phyloP scores from a whole-genome alignment of 164 flowering plant species.

The Liquidambar formosana region DNA sequence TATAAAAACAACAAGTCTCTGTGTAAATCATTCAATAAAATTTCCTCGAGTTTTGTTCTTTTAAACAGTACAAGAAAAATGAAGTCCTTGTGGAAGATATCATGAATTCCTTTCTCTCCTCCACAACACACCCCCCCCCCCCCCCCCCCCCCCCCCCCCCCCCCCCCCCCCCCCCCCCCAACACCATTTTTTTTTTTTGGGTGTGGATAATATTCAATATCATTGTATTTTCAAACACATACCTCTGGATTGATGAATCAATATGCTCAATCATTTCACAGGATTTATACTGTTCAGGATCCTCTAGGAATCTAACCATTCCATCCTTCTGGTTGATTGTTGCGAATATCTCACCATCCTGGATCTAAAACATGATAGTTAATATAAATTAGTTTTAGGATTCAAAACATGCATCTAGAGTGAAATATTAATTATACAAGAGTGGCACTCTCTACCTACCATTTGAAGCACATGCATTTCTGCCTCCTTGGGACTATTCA shows the following conservation, averaged over 20 bases:
- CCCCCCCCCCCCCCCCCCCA: no score
- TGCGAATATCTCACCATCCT: conserved; percentile 94
- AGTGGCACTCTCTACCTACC: conserved; percentile 41
- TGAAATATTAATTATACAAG: background rate
- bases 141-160: no score
- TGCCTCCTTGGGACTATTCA: conserved; percentile 84
- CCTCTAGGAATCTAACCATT: conserved; percentile 95
- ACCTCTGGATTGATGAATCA: conserved; percentile 89
- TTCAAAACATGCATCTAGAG: background rate
- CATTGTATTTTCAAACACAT: conserved; percentile 3
- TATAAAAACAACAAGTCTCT: no score
- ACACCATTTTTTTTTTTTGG: background rate
- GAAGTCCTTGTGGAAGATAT: background rate
- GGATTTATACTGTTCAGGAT: conserved; percentile 91
- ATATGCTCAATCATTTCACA: conserved; percentile 87
- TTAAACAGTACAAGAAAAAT: no score
- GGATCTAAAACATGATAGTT: conserved; percentile 46
- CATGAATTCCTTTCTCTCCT: background rate
- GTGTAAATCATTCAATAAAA: no score
- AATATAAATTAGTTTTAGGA: background rate
- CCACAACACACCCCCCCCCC: no score
- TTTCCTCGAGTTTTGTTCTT: no score
- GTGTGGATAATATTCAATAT: background rate
- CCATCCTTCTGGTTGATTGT: conserved; percentile 98
- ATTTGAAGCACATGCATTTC: conserved; percentile 99